These are phyloP conservation scores for Dictyostelium capitatum DNA, from an alignment of 78 protist genomes.

Conservation along the genomic window DNA sequence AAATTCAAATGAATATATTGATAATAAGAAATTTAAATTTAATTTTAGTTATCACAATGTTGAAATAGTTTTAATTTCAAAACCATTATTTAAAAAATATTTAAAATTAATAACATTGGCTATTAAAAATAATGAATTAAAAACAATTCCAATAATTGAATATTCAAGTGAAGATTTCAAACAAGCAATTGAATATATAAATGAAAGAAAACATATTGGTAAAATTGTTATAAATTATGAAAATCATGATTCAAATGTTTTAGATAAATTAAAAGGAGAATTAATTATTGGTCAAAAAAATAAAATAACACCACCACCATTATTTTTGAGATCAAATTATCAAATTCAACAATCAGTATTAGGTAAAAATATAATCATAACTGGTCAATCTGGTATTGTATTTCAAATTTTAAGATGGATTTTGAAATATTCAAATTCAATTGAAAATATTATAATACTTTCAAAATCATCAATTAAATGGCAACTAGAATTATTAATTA, in stretches of 20 bases:
- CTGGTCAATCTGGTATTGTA: conserved; percentile 70
- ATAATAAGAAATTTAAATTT: not conserved
- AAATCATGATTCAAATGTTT: not conserved
- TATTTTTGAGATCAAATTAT: too few species aligned
- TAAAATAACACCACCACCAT: too few species aligned
- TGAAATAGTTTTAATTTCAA: not conserved
- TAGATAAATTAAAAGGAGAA: not conserved
- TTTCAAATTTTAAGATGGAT: conserved; percentile 39
- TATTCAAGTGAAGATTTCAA: conserved; percentile 18
- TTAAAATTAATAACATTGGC: conserved; percentile 19
- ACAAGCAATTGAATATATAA: conserved; percentile 58
- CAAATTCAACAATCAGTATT: too few species aligned
- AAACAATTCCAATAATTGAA: conserved; percentile 16
- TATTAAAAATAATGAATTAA: not conserved
- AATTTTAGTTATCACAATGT: not conserved
- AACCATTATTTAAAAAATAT: not conserved
- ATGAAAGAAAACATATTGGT: conserved; percentile 44
- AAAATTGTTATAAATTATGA: conserved; percentile 46
- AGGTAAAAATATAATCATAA: conserved; percentile 10
- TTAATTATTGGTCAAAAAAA: conserved; percentile 45
- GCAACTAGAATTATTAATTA: conserved; percentile 40
- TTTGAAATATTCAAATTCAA: not conserved
- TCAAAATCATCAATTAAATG: conserved; percentile 50
- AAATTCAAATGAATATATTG: not conserved
- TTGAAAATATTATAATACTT: conserved; percentile 27